Percentiles rank a stretch among this genome's conserved stretches.
These are phyloP conservation scores for Galerina marginata DNA, from an alignment of 768 basidiomycete species.

Conservation along the genomic window DNA sequence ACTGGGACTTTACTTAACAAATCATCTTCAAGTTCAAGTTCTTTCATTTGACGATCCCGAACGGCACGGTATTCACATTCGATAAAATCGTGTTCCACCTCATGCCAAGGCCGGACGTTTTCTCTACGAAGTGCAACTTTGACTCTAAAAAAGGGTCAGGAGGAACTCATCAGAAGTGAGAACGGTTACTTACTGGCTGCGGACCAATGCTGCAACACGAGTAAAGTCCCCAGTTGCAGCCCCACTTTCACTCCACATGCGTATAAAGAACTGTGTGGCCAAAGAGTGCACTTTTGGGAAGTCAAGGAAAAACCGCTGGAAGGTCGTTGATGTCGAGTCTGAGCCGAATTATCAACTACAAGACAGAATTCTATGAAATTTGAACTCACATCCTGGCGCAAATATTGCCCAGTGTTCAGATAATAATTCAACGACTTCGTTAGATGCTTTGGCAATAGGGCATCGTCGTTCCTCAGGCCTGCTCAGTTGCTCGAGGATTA, in stretches of 20 bases:
- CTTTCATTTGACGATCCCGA: conserved; percentile 87
- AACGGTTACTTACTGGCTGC: conserved; percentile 74
- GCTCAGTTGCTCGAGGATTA: conserved; percentile 81
- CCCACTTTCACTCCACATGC: conserved; percentile 91
- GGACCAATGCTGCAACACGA: conserved; percentile 76
- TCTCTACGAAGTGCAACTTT: conserved; percentile 79
- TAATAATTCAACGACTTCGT: conserved; percentile 83
- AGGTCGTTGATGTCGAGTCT: conserved; percentile 83
- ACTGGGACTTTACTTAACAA: conserved; percentile 85
- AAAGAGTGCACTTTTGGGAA: conserved; percentile 81
- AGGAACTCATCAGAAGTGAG: background rate
- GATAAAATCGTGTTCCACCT: conserved; percentile 81
- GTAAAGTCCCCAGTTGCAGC: conserved; percentile 78
- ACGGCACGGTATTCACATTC: conserved; percentile 87
- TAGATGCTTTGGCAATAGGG: conserved; percentile 83
- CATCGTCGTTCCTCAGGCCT: conserved; percentile 77
- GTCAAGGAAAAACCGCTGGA: conserved; percentile 88
- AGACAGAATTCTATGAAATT: background rate
- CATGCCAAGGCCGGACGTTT: conserved; percentile 79
- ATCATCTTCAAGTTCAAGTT: conserved; percentile 88
- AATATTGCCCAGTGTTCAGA: conserved; percentile 88
- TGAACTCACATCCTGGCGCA: conserved; percentile 77
- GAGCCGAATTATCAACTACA: conserved; percentile 7
- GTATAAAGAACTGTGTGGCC: conserved; percentile 86
- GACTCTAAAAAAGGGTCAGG: conserved; percentile 50